These are phyloP conservation scores for Syncephalastrum contaminatum DNA, from an alignment of 371 early-diverging fungal species.

Conservation along the genomic window DNA sequence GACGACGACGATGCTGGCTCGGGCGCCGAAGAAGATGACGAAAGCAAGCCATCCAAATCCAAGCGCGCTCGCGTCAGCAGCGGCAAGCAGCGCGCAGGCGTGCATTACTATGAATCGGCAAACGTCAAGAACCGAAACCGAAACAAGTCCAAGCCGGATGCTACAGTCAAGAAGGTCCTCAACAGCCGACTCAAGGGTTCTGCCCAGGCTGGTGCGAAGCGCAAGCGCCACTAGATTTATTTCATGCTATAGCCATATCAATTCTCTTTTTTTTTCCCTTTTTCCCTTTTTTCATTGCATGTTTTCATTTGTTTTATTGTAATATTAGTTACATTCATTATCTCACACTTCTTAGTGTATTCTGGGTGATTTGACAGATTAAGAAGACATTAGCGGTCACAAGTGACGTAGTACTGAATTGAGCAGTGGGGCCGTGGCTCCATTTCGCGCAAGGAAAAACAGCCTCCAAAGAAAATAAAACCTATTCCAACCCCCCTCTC, in stretches of 20 bases:
- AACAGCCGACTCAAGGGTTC: conserved; percentile 45
- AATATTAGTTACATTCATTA: no score
- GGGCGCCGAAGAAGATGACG: conserved; percentile 31
- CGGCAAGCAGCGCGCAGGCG: conserved; percentile 77
- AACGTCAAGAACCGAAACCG: conserved; percentile 93
- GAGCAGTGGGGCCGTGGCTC: no score
- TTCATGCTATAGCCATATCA: conserved; percentile 3
- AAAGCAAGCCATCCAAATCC: conserved; percentile 13
- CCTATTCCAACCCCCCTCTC: conserved; percentile 5
- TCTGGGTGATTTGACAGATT: no score
- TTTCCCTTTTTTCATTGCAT: background rate
- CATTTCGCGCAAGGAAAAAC: no score
- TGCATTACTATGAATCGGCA: conserved; percentile 85
- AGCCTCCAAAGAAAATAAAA: conserved; percentile 1
- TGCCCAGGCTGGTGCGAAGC: conserved; percentile 29
- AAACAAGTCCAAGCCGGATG: conserved; percentile 72
- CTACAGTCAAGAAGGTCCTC: conserved; percentile 44
- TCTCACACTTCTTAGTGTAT: no score
- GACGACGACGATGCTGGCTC: conserved; percentile 41
- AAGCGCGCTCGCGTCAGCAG: conserved; percentile 19
- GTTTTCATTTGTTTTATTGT: background rate
- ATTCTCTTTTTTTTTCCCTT: conserved; percentile 2
- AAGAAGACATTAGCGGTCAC: no score
- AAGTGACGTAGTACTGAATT: no score
- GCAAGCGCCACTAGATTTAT: conserved; percentile 32